Percentiles rank a stretch among this genome's conserved stretches.
Conservation (phyloP, 768 basidiomycete genomes). For the Suillus alpinus region DNA sequence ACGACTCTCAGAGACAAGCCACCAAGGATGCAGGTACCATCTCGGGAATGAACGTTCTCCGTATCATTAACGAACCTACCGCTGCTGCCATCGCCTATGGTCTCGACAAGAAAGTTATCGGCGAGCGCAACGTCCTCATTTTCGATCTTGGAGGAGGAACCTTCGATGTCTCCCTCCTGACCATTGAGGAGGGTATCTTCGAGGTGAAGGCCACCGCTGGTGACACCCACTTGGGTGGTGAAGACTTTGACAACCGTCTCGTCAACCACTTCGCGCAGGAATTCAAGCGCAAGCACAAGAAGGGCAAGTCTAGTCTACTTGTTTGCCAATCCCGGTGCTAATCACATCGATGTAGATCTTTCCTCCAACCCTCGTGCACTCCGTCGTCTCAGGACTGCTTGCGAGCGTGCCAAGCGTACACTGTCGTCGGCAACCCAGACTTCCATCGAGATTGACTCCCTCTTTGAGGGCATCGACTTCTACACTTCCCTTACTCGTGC, state of each 20-base stretch:
- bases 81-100: constrained; percentile 98
- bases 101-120: constrained; percentile 88
- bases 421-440: constrained; percentile 96
- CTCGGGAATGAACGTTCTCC: constrained; percentile 90
- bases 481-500: constrained; percentile 98
- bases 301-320: constrained; percentile 46
- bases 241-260: constrained; percentile 97
- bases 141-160: constrained; percentile 99
- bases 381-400: constrained; percentile 95
- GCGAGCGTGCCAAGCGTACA: constrained; percentile 98
- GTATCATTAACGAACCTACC: constrained; percentile 99
- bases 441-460: constrained; percentile 96
- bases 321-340: constrained; percentile 7
- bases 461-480: constrained; percentile 97
- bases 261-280: constrained; percentile 96
- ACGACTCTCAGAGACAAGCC: constrained; percentile 97
- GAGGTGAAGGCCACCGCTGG: constrained; percentile 98
- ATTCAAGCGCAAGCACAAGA: constrained; percentile 98
- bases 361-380: constrained; percentile 92
- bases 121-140: constrained; percentile 94
- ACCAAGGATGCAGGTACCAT: constrained; percentile 98
- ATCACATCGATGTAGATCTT: constrained; percentile 52
- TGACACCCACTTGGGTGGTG: constrained; percentile 97
- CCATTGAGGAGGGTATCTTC: constrained; percentile 97
- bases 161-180: constrained; percentile 95